These are phyloP conservation scores for Naematelia encephala DNA, from an alignment of 768 basidiomycete species.

Conservation along the genomic window DNA sequence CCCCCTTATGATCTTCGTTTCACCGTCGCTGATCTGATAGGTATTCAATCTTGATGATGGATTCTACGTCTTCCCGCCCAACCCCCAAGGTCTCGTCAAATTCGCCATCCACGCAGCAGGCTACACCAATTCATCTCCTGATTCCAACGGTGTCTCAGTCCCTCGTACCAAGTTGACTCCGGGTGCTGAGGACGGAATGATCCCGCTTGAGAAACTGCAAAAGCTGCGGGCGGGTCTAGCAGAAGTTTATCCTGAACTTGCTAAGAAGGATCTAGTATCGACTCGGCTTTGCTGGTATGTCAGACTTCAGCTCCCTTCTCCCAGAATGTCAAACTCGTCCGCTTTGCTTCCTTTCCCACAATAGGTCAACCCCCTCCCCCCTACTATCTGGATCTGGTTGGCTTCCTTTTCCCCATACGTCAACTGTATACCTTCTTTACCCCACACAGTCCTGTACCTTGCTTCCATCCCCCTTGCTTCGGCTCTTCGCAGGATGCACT, in stretches of 20 bases:
- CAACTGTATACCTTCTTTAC: too few species aligned
- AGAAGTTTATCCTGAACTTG: slow-evolving; percentile 72
- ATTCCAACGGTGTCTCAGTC: slow-evolving; percentile 59
- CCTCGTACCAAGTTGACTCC: slow-evolving; percentile 72
- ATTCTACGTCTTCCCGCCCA: slow-evolving; percentile 71
- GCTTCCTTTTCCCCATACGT: too few species aligned
- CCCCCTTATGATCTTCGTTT: too few species aligned
- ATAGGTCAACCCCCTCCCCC: too few species aligned
- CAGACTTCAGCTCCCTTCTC: background rate
- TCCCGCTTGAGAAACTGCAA: slow-evolving; percentile 61
- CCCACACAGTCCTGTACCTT: background rate
- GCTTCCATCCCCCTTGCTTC: background rate
- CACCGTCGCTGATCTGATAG: slow-evolving; percentile 46
- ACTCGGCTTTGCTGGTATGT: slow-evolving; percentile 86
- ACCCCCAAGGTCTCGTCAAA: slow-evolving; percentile 61
- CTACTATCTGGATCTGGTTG: too few species aligned
- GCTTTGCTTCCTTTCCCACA: background rate
- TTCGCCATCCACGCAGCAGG: slow-evolving; percentile 73
- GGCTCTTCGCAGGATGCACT: background rate
- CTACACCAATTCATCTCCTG: slow-evolving; percentile 54
- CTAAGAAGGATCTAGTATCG: slow-evolving; percentile 63
- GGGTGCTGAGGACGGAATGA: slow-evolving; percentile 58
- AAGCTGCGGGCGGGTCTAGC: slow-evolving; percentile 58
- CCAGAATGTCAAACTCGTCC: background rate
- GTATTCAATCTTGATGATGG: slow-evolving; percentile 69